phyloP scores from a whole-genome alignment of 768 basidiomycete genomes.

The Trametes cingulata region DNA sequence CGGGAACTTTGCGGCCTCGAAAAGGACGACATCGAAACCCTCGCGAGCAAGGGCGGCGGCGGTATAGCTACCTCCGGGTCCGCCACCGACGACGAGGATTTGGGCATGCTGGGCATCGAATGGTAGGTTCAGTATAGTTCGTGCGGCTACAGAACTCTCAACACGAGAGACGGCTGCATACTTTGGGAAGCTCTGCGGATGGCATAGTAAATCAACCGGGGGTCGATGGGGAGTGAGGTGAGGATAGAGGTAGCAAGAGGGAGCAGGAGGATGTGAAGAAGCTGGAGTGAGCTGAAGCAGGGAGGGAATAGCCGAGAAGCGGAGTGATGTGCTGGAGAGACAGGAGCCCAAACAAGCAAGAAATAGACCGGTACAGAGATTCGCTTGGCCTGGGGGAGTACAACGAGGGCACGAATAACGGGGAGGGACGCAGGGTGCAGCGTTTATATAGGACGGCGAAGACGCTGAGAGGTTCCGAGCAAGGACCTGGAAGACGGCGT shows the following conservation, averaged over 20 bases:
- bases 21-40: conserved; percentile 54
- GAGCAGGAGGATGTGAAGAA: not conserved
- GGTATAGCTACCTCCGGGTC: conserved; percentile 59
- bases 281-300: not conserved
- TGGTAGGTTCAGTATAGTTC: not conserved
- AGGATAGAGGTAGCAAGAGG: not conserved
- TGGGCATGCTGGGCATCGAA: conserved; percentile 28
- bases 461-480: too few relatives aligned
- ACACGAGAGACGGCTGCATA: not conserved
- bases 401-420: not conserved
- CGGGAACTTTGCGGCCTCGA: conserved; percentile 59
- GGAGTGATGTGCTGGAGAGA: not conserved
- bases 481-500: too few relatives aligned
- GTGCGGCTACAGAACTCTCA: not conserved
- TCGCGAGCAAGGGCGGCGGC: conserved; percentile 58
- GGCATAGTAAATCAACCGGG: too few relatives aligned
- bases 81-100: conserved; percentile 58
- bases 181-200: conserved; percentile 13
- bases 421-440: not conserved
- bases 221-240: not conserved
- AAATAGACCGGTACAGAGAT: not conserved
- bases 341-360: conserved; percentile 1
- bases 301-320: not conserved
- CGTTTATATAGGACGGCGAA: not conserved
- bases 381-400: too few relatives aligned